Percentiles rank a stretch among this genome's conserved stretches.
These are phyloP conservation scores for Didymella lethalis DNA, from an alignment of 2,329 filamentous ascomycete genomes.

Conservation along the genomic window DNA sequence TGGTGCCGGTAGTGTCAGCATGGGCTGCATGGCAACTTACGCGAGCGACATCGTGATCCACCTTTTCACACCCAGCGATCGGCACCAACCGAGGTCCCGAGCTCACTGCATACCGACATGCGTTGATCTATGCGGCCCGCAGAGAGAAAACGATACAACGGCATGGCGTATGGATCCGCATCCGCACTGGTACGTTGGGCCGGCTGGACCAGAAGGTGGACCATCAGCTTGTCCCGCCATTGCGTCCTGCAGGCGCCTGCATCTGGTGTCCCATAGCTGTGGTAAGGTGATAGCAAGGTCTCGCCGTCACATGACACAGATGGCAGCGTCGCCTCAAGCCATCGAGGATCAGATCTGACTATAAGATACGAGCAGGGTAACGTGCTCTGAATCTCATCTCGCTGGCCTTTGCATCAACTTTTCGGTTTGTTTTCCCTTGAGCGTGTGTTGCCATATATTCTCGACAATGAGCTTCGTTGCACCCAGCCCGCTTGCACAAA, in stretches of 20 bases:
- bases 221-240: slow-evolving; percentile 28
- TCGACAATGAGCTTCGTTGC: slow-evolving; percentile 11
- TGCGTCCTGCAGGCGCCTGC: slow-evolving; percentile 32
- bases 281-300: slow-evolving; percentile 31
- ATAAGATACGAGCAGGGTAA: slow-evolving; percentile 28
- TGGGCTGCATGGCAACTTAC: slow-evolving; percentile 35
- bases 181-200: slow-evolving; percentile 24
- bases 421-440: slow-evolving; percentile 24
- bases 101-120: slow-evolving; percentile 19
- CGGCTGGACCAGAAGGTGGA: slow-evolving; percentile 21
- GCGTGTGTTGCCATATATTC: background rate
- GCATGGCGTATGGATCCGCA: slow-evolving; percentile 36
- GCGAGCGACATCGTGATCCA: slow-evolving; percentile 40
- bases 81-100: slow-evolving; percentile 30
- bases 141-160: slow-evolving; percentile 25
- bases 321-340: slow-evolving; percentile 20
- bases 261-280: slow-evolving; percentile 25
- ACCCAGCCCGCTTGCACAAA: slow-evolving; percentile 49
- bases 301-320: slow-evolving; percentile 35
- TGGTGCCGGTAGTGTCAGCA: slow-evolving; percentile 27
- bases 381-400: background rate
- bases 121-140: slow-evolving; percentile 30
- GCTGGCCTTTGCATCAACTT: slow-evolving; percentile 11
- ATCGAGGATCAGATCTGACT: slow-evolving; percentile 21
- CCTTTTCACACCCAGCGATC: slow-evolving; percentile 32